Evolutionary conservation across 2,329 filamentous ascomycete species (phyloP).

Genomic region (Pseudogymnoascus sp.): DNA sequence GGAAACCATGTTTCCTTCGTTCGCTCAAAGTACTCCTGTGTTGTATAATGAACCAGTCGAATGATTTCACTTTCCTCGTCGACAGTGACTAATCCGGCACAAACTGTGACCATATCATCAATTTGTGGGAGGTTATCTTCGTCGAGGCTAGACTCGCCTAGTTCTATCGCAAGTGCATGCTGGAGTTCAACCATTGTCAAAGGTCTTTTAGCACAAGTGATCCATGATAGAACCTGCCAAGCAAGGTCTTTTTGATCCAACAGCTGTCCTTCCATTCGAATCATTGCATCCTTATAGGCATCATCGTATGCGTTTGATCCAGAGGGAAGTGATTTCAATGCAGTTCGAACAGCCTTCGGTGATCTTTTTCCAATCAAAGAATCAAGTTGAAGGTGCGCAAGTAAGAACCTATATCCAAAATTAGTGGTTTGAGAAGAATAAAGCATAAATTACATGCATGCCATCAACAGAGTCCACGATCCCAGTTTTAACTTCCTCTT

Average conservation of each 20-base stretch:
- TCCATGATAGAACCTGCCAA: slow-evolving; percentile 21
- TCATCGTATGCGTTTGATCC: slow-evolving; percentile 16
- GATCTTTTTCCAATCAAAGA: slow-evolving; percentile 24
- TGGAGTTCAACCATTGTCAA: slow-evolving; percentile 25
- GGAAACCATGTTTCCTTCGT: slow-evolving; percentile 12
- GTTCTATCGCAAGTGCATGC: slow-evolving; percentile 27
- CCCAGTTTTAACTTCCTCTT: slow-evolving; percentile 17
- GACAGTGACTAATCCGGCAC: slow-evolving; percentile 19
- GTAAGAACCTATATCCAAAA: slow-evolving; percentile 27
- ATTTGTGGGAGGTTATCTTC: slow-evolving; percentile 17
- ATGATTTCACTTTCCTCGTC: slow-evolving; percentile 18
- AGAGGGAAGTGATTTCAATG: slow-evolving; percentile 24
- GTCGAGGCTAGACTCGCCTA: slow-evolving; percentile 17
- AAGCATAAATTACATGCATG: slow-evolving; percentile 23
- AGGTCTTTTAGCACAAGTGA: slow-evolving; percentile 17
- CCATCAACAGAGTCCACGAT: slow-evolving; percentile 23
- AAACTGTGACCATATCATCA: slow-evolving; percentile 14
- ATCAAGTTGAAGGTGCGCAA: slow-evolving; percentile 27
- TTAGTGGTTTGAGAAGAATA: not conserved
- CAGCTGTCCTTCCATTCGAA: slow-evolving; percentile 27
- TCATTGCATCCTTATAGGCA: slow-evolving; percentile 23
- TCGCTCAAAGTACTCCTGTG: slow-evolving; percentile 35
- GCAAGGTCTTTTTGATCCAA: slow-evolving; percentile 23
- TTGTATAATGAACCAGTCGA: slow-evolving; percentile 20
- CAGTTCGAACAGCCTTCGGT: slow-evolving; percentile 21